Evolutionary conservation across 495 filamentous ascomycete genomes (phyloP).

Genomic region (Letharia lupina): DNA sequence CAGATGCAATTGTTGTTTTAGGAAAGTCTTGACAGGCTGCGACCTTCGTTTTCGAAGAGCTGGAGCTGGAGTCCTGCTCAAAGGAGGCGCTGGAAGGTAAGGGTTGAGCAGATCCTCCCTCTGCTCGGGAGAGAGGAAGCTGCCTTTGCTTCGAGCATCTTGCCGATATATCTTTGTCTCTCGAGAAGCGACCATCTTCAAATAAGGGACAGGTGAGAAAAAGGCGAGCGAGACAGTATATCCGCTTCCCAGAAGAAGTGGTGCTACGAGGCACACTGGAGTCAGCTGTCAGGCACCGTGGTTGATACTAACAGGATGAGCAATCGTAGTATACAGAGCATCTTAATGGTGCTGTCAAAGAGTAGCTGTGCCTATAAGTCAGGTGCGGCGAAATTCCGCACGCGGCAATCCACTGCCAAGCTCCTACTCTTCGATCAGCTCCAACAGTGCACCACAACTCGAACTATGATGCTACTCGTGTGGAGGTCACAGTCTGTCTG

Average conservation of each 20-base stretch:
- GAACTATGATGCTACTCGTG: background rate
- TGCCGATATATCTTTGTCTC: constrained; percentile 54
- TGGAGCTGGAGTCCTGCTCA: constrained; percentile 23
- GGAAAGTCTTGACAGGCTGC: constrained; percentile 55
- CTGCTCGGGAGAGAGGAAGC: constrained; percentile 53
- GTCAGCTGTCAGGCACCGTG: background rate
- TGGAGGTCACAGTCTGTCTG: background rate
- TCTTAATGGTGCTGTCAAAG: background rate
- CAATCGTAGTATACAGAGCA: background rate
- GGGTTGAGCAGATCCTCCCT: constrained; percentile 64
- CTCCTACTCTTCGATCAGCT: background rate
- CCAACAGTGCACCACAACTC: background rate
- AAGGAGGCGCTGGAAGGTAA: constrained; percentile 60
- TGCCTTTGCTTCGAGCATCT: constrained; percentile 51
- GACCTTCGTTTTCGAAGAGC: constrained; percentile 27
- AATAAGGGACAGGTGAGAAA: constrained; percentile 5
- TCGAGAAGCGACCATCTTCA: constrained; percentile 44
- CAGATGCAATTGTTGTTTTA: constrained; percentile 57
- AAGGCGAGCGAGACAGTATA: background rate
- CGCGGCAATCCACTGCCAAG: background rate
- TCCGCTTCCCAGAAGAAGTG: background rate
- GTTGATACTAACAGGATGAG: background rate
- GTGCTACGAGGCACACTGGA: background rate
- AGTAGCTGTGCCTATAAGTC: background rate
- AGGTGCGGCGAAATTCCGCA: background rate